phyloP scores from a whole-genome alignment of 441 rosid genomes.

The Erodium texanum region DNA sequence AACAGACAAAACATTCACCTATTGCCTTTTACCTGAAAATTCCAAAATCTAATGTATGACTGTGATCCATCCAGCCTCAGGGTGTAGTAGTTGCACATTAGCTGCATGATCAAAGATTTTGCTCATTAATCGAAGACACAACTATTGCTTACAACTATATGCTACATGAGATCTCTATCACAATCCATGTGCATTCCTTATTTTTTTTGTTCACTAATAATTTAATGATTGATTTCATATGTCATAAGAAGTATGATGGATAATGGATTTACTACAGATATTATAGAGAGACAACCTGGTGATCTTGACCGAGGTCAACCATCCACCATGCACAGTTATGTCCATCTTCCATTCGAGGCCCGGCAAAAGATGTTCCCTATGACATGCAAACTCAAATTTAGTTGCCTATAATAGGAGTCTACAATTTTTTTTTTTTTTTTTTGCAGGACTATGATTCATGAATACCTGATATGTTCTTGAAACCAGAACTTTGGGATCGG shows the following conservation, averaged over 20 bases:
- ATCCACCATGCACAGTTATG: constrained; percentile 78
- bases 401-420: background rate
- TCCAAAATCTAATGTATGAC: constrained; percentile 72
- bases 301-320: constrained; percentile 86
- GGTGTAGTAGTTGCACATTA: constrained; percentile 91
- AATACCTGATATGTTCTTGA: constrained; percentile 81
- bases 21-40: constrained; percentile 52
- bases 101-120: constrained; percentile 39
- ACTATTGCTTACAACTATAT: background rate
- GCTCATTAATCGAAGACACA: background rate
- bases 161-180: background rate
- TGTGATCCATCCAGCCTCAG: constrained; percentile 87
- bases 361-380: constrained; percentile 86
- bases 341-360: constrained; percentile 76
- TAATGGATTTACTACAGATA: background rate
- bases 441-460: constrained; percentile 3
- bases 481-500: constrained; percentile 81
- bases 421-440: no score
- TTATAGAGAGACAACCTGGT: constrained; percentile 49
- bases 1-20: background rate
- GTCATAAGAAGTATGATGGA: background rate
- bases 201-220: background rate
- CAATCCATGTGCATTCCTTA: background rate
- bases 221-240: background rate
- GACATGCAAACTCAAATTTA: constrained; percentile 9